A percentile compares a stretch with the other conserved stretches of the same genome.
phyloP scores from a whole-genome alignment of 116 monocot species.

The Cymodocea nodosa region DNA sequence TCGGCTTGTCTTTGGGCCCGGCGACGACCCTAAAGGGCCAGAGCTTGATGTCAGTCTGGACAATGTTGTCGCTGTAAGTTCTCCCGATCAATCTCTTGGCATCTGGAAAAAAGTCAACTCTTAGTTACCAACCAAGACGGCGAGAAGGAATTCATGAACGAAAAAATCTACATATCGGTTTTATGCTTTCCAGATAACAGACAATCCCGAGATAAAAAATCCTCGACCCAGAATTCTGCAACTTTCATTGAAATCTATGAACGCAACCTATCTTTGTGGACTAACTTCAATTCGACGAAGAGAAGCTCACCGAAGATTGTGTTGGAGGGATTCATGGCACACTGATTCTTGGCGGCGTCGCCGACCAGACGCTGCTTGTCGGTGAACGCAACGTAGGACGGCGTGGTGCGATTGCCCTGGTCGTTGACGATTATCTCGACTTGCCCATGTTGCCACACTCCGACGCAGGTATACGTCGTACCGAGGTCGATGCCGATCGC shows the following conservation, averaged over 20 bases:
- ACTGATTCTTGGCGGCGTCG: slow-evolving; percentile 80
- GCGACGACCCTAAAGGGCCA: slow-evolving; percentile 42
- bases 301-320: slow-evolving; percentile 56
- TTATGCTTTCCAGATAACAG: too few species aligned
- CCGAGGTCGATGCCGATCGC: slow-evolving; percentile 66
- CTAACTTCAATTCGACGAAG: too few species aligned
- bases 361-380: slow-evolving; percentile 62
- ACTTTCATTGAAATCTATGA: too few species aligned
- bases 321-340: slow-evolving; percentile 72
- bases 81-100: slow-evolving; percentile 42
- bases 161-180: too few species aligned
- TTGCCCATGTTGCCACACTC: slow-evolving; percentile 56
- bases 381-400: slow-evolving; percentile 73
- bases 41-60: slow-evolving; percentile 34
- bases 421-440: slow-evolving; percentile 85
- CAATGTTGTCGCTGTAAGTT: slow-evolving; percentile 23
- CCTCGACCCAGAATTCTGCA: too few species aligned
- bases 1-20: slow-evolving; percentile 33
- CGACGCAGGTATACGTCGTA: slow-evolving; percentile 50
- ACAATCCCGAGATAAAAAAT: too few species aligned
- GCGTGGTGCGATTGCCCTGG: slow-evolving; percentile 69
- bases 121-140: too few species aligned
- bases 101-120: slow-evolving; percentile 10
- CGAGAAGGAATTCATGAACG: too few species aligned
- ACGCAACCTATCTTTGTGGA: too few species aligned